Conservation (phyloP, 495 filamentous ascomycete species). For the Hyaloscypha finlandica region DNA sequence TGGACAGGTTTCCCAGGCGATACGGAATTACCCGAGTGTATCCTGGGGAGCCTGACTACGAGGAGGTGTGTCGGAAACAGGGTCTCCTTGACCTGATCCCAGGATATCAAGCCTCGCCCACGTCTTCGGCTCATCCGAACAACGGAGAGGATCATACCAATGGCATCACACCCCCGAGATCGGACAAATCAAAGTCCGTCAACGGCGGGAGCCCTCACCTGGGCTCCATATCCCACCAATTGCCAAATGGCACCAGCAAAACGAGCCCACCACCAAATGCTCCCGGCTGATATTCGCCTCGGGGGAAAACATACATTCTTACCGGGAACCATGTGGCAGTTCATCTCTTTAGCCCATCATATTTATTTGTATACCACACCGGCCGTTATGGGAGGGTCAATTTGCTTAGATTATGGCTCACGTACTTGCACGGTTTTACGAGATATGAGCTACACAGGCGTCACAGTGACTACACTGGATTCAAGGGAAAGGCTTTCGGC, state of each 20-base stretch:
- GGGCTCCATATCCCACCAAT: not conserved
- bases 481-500: not conserved
- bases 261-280: constrained; percentile 3
- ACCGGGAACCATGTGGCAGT: not conserved
- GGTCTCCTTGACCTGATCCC: constrained; percentile 42
- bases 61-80: constrained; percentile 47
- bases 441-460: not conserved
- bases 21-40: constrained; percentile 43
- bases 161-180: constrained; percentile 33
- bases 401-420: not conserved
- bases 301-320: not conserved
- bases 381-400: not conserved
- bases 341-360: not conserved
- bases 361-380: not conserved
- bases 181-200: constrained; percentile 28
- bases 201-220: constrained; percentile 30
- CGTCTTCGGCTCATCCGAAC: constrained; percentile 12
- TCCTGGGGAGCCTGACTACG: constrained; percentile 49
- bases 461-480: not conserved
- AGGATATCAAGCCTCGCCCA: constrained; percentile 18
- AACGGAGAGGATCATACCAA: constrained; percentile 19
- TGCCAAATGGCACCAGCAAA: constrained; percentile 21
- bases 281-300: not conserved
- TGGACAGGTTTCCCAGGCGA: constrained; percentile 45
- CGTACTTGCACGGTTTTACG: not conserved